Conservation (phyloP, 1,284 basidiomycete genomes). For the Peniophora sp. region DNA sequence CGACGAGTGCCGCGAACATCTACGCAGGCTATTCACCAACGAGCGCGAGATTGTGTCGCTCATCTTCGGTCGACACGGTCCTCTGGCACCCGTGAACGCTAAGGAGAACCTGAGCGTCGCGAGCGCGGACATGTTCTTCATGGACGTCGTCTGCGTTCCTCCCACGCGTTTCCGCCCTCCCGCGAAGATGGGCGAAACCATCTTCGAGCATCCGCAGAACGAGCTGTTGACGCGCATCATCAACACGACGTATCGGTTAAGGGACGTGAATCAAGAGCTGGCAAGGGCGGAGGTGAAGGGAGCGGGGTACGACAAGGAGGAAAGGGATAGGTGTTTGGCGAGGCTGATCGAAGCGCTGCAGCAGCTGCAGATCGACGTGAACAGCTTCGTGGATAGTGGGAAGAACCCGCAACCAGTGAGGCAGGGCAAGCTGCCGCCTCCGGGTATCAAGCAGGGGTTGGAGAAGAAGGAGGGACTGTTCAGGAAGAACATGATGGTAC, state of each 20-base stretch:
- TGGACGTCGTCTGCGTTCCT: constrained; percentile 87
- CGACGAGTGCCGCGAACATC: constrained; percentile 89
- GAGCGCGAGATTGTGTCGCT: constrained; percentile 80
- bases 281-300: constrained; percentile 55
- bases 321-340: constrained; percentile 57
- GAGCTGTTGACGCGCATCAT: constrained; percentile 86
- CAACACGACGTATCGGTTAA: constrained; percentile 73
- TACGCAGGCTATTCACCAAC: constrained; percentile 83
- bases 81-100: constrained; percentile 56
- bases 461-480: constrained; percentile 99
- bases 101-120: constrained; percentile 52
- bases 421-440: constrained; percentile 88
- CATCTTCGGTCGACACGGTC: constrained; percentile 90
- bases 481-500: constrained; percentile 98
- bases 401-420: constrained; percentile 87
- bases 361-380: constrained; percentile 91
- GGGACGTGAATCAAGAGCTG: constrained; percentile 71
- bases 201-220: constrained; percentile 97
- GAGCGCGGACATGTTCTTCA: constrained; percentile 94
- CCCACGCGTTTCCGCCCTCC: constrained; percentile 97
- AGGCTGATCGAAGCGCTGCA: constrained; percentile 77
- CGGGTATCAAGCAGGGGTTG: constrained; percentile 92
- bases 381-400: constrained; percentile 95
- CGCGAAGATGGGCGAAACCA: constrained; percentile 83
- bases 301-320: constrained; percentile 44